Evolutionary conservation across 2,329 filamentous ascomycete genomes (phyloP), one percentile per base, ranked within the genome.

Genomic region (Apiospora malaysiana): DNA sequence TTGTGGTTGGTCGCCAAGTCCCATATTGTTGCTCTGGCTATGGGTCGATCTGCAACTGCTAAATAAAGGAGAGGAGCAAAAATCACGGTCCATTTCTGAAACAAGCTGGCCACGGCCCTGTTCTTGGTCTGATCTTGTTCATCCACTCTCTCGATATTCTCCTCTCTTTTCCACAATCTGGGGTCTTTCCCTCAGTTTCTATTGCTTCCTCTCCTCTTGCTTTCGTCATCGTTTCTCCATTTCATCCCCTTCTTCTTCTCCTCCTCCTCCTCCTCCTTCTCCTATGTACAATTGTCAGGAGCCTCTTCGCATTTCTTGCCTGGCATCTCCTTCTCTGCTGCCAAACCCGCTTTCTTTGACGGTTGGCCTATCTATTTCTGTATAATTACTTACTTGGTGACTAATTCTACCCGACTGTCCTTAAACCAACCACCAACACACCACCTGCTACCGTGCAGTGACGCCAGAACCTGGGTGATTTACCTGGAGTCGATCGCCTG

Each of bases 21-120:
- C 47, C n/a, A 23, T 49, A 10, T 49, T 25, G 47, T 59, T 37
- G 56, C 56, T 63, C 7, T 63, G 32, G 56, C 32, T 63, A 63
- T 63, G 56, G 56, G 56, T 18, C 32, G 56, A 63, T 63, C 56
- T 63, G 56, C 56, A 63, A 40, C 32, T 63, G 32, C 51, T 59
- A 63, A 63, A 63, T 63, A 63, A 63, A 63, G 56, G 56, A 40
- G 18, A 63, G 27, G 16, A 59, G 32, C 23, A 37, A 40, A 63
- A 63, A 32, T 63, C 56, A 63, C 8, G 56, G 21, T 18, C 56
- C 27, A 63, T n/a, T 23, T 63, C 56, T 63, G 56, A 63, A 63
- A 63, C 56, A 40, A 40, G 21, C 9, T 63, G 21, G 32, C 56
- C 56, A 40, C 32, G 56, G 8, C 56, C 56, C 56, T 63, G 56